phyloP scores from a whole-genome alignment of 2,329 filamentous ascomycete species.

The Chalaropsis thielavioides region DNA sequence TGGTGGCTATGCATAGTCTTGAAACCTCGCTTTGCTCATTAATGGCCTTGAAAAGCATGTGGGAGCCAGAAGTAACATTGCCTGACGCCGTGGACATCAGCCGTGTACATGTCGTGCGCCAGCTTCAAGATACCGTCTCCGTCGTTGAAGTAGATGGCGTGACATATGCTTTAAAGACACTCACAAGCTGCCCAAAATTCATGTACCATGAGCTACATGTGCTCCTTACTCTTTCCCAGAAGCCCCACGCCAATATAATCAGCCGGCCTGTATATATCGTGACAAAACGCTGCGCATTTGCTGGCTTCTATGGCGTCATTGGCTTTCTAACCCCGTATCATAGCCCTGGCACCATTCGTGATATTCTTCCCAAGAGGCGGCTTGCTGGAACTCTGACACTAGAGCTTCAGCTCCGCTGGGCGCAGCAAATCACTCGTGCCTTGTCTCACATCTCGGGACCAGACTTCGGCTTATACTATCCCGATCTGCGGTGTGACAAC shows the following conservation, averaged over 20 bases:
- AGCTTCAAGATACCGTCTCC: constrained; percentile 46
- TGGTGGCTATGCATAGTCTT: constrained; percentile 38
- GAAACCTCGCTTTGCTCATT: constrained; percentile 38
- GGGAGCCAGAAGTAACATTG: constrained; percentile 30
- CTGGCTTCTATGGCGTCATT: constrained; percentile 39
- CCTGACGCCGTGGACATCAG: constrained; percentile 36
- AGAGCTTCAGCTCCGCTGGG: constrained; percentile 38
- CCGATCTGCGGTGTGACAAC: constrained; percentile 46
- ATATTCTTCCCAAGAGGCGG: constrained; percentile 37
- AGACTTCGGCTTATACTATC: constrained; percentile 33
- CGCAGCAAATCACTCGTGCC: constrained; percentile 36
- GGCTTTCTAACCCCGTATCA: constrained; percentile 45
- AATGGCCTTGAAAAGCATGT: constrained; percentile 29
- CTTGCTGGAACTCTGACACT: constrained; percentile 31
- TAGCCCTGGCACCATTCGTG: constrained; percentile 38
- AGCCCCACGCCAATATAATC: constrained; percentile 39
- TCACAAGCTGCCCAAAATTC: constrained; percentile 43
- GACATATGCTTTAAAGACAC: constrained; percentile 42
- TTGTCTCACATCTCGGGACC: constrained; percentile 28
- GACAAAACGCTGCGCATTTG: constrained; percentile 41
- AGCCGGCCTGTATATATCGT: constrained; percentile 38
- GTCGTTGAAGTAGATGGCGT: constrained; percentile 32
- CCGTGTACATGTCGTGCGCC: constrained; percentile 35
- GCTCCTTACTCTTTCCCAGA: constrained; percentile 33
- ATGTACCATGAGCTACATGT: constrained; percentile 46